A percentile compares a stretch with the other conserved stretches of the same genome.
These are phyloP conservation scores for Takakia lepidozioides DNA, from an alignment of 225 moss, liverwort and hornwort species.

Conservation along the genomic window DNA sequence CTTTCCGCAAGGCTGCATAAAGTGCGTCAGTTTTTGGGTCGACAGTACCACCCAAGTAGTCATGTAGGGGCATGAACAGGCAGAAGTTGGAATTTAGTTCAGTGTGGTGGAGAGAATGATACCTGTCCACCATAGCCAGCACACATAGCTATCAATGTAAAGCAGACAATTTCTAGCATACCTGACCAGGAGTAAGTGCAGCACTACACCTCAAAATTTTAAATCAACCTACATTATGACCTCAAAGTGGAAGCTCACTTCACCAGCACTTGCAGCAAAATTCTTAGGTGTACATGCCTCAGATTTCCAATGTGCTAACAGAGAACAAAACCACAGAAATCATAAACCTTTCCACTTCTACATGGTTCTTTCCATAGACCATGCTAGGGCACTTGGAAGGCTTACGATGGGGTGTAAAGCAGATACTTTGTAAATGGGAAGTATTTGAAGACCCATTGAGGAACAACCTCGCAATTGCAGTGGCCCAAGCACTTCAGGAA, in stretches of 20 bases:
- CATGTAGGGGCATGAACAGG: conserved; percentile 85
- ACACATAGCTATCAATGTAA: neutral
- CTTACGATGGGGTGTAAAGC: conserved; percentile 89
- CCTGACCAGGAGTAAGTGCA: too few relatives aligned
- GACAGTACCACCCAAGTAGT: conserved; percentile 78
- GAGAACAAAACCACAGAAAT: too few relatives aligned
- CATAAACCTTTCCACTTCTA: too few relatives aligned
- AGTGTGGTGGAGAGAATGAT: conserved; percentile 80
- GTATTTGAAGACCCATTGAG: conserved; percentile 10
- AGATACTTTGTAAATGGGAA: conserved; percentile 59
- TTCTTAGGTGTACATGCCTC: too few relatives aligned
- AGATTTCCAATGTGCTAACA: too few relatives aligned
- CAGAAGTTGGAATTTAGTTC: conserved; percentile 67
- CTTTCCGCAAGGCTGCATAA: conserved; percentile 37
- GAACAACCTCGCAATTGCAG: conserved; percentile 62
- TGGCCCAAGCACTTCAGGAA: conserved; percentile 71
- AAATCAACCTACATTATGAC: neutral
- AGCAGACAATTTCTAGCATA: too few relatives aligned
- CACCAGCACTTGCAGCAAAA: too few relatives aligned
- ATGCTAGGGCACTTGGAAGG: too few relatives aligned
- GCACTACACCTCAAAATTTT: neutral
- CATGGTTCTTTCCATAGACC: too few relatives aligned
- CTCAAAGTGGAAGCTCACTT: neutral
- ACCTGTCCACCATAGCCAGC: conserved; percentile 25
- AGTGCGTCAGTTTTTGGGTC: conserved; percentile 44